phyloP scores from a whole-genome alignment of 768 basidiomycete genomes.

The Plicaturopsis crispa region DNA sequence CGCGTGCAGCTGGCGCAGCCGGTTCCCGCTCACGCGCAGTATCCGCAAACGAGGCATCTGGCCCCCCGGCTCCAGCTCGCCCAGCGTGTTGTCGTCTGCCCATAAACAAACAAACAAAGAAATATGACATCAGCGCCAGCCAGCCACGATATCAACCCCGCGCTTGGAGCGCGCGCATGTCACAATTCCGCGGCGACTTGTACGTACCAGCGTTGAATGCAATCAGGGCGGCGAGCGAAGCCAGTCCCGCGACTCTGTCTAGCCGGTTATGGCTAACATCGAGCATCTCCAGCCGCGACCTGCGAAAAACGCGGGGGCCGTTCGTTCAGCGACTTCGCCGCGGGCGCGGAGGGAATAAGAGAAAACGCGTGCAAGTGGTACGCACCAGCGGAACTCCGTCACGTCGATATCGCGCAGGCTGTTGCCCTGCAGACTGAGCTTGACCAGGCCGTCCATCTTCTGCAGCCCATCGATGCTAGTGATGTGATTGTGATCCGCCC shows the following conservation, averaged over 20 bases:
- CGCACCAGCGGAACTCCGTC: slow-evolving; percentile 58
- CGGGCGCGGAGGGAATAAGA: slow-evolving; percentile 8
- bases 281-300: slow-evolving; percentile 70
- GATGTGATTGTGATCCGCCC: slow-evolving; percentile 84
- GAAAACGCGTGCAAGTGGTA: too few species aligned
- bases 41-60: slow-evolving; percentile 69
- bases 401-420: slow-evolving; percentile 57
- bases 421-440: slow-evolving; percentile 79
- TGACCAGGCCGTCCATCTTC: slow-evolving; percentile 72
- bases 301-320: slow-evolving; percentile 9
- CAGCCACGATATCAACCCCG: background rate
- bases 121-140: too few species aligned
- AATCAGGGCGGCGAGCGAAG: slow-evolving; percentile 51
- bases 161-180: slow-evolving; percentile 5
- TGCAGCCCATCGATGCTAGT: slow-evolving; percentile 67
- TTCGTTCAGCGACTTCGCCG: slow-evolving; percentile 7
- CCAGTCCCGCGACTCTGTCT: slow-evolving; percentile 49
- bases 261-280: slow-evolving; percentile 77
- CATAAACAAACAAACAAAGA: slow-evolving; percentile 9
- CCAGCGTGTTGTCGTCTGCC: slow-evolving; percentile 69
- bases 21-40: slow-evolving; percentile 80
- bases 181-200: slow-evolving; percentile 10
- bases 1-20: slow-evolving; percentile 54
- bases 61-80: slow-evolving; percentile 42
- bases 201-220: slow-evolving; percentile 80